A percentile compares a stretch with the other conserved stretches of the same genome.
phyloP scores from a whole-genome alignment of 1,284 basidiomycete genomes.

The Schizophyllum amplum region DNA sequence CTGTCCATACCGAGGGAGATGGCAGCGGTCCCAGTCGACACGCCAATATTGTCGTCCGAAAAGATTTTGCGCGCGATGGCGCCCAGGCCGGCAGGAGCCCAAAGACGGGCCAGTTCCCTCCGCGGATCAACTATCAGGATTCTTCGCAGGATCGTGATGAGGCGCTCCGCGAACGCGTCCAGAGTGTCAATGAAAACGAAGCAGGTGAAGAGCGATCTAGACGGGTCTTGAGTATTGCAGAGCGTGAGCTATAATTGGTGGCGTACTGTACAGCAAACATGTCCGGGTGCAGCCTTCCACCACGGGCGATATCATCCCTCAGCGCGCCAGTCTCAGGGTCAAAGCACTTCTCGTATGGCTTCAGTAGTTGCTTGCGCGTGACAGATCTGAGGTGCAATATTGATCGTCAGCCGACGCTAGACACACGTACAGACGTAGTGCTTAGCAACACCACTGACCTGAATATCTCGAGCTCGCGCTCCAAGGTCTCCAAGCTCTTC shows the following conservation, averaged over 20 bases:
- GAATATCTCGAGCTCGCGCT: constrained; percentile 22
- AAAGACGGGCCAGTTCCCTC: constrained; percentile 25
- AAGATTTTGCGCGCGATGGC: constrained; percentile 25
- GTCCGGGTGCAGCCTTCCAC: constrained; percentile 15
- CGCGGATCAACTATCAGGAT: constrained; percentile 25
- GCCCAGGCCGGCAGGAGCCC: constrained; percentile 32
- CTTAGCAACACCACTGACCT: no score
- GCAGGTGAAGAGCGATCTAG: constrained; percentile 31
- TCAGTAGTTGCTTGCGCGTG: constrained; percentile 24
- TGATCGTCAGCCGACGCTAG: no score
- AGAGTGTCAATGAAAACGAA: constrained; percentile 34
- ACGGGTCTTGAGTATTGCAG: neutral
- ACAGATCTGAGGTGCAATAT: no score
- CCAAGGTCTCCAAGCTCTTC: constrained; percentile 15
- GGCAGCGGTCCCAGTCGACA: constrained; percentile 24
- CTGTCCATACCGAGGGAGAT: neutral
- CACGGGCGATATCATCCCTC: constrained; percentile 10
- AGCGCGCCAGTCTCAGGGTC: constrained; percentile 24
- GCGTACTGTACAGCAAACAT: constrained; percentile 30
- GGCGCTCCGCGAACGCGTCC: constrained; percentile 28
- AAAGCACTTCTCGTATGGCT: constrained; percentile 32
- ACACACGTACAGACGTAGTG: no score
- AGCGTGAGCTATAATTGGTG: neutral
- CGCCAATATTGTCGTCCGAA: constrained; percentile 7
- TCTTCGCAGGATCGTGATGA: constrained; percentile 22